Percentiles rank a stretch among this genome's conserved stretches.
These are phyloP conservation scores for Trypanosoma caninum DNA, from an alignment of 208 protist genomes.

Conservation along the genomic window DNA sequence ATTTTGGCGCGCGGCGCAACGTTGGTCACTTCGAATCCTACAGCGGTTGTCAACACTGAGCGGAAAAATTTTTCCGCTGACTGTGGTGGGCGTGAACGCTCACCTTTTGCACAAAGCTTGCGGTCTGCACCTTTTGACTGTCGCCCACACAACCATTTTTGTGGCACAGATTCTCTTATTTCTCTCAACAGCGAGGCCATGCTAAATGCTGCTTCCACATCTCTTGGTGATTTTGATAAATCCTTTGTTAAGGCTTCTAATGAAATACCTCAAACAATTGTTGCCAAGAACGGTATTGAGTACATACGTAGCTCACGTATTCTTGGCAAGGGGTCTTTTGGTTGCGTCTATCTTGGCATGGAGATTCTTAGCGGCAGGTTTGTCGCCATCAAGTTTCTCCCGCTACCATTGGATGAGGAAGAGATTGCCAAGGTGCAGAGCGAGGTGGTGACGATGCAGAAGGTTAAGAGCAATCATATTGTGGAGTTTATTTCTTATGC, in stretches of 20 bases:
- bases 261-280: constrained; percentile 49
- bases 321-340: constrained; percentile 87
- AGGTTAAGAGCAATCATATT: constrained; percentile 79
- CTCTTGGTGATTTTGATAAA: constrained; percentile 10
- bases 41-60: no score
- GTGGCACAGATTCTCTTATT: constrained; percentile 9
- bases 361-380: constrained; percentile 72
- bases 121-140: neutral
- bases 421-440: constrained; percentile 60
- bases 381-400: constrained; percentile 84
- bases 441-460: constrained; percentile 82
- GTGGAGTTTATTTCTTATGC: constrained; percentile 87
- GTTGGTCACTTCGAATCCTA: no score
- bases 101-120: constrained; percentile 22
- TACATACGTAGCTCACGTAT: constrained; percentile 73
- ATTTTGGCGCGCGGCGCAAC: no score
- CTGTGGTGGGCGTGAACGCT: constrained; percentile 16
- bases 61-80: neutral
- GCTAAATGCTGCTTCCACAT: constrained; percentile 2
- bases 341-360: constrained; percentile 86
- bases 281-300: constrained; percentile 70
- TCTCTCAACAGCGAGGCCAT: constrained; percentile 15
- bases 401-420: constrained; percentile 60
- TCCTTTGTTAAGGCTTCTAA: constrained; percentile 6
- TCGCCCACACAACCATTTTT: neutral